Base-by-base conservation (phyloP, 495 filamentous ascomycete genomes). In the Clavariopsis aquatica region DNA sequence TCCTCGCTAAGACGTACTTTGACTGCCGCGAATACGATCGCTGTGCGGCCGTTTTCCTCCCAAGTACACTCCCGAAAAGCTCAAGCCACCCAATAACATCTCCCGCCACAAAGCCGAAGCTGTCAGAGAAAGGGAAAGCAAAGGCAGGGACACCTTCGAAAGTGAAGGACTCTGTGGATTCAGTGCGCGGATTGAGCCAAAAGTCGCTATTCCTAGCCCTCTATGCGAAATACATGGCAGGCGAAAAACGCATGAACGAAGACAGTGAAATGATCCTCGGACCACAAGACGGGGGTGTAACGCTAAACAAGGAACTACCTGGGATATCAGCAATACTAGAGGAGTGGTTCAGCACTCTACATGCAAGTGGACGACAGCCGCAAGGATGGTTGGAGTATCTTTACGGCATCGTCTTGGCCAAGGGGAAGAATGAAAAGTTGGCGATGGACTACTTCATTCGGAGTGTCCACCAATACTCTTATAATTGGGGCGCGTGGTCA, bases 241-340 rank as follows among this genome's bases (percentile, higher is more conserved):
- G 95, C 1, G 95, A 98, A 78, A 99, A 99, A 79, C 84, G 89
- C 54, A 96, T 91, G 74, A 89, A 96, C 73, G 95, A 99, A 71
- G 95, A 97, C 31, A 89, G 89, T 26, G 95, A 99, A 77, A 98
- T 96, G 91, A 89, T 99, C 7, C 81, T 99, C 74, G 95, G 95
- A 0, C 95, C 95, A 0, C 84, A 91, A 31, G 95, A 99, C 74
- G 85, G 89, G 17, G 92, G 91, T 0, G 82, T 84, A 47, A 89
- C 91, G 5, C 76, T 85, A 53, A 98, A 99, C 73, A 89, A 89
- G 68, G 90, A 97, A 74, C 75, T 98, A 2, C 78, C 87, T 7
- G 82, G 82, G 1, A 82, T 98, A 17, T 85, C 87, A 13, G 82
- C 86, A n/a, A 85, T 85, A 20, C 76, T 99, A 36, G 85, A 96